Conservation (phyloP, 352 stramenopile genomes). For the Pythium phragmiticola region DNA sequence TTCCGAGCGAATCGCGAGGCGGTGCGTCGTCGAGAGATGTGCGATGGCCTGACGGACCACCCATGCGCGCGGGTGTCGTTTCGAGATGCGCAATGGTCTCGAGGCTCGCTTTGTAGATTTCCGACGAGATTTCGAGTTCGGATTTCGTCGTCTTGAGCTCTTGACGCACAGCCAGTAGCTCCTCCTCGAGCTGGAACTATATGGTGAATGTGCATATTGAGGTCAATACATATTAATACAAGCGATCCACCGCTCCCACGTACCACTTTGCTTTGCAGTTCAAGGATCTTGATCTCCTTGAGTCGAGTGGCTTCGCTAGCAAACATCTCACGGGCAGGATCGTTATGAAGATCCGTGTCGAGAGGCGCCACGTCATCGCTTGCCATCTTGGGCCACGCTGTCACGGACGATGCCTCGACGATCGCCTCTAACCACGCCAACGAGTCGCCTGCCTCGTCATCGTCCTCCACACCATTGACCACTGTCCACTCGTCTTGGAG, state of each 20-base stretch:
- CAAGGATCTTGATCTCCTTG: constrained; percentile 19
- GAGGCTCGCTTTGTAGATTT: constrained; percentile 68
- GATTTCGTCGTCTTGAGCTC: constrained; percentile 41
- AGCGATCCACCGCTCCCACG: no score
- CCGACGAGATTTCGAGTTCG: constrained; percentile 44
- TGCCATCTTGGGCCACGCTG: background rate
- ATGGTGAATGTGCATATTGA: no score
- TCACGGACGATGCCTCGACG: constrained; percentile 10
- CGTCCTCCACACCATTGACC: constrained; percentile 19
- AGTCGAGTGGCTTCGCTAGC: background rate
- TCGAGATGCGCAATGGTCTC: constrained; percentile 60
- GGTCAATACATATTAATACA: no score
- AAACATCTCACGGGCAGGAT: background rate
- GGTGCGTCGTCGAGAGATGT: background rate
- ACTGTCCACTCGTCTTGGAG: background rate
- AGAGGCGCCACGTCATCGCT: background rate
- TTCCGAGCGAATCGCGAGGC: background rate
- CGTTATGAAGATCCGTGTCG: background rate
- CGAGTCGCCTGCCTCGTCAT: constrained; percentile 6
- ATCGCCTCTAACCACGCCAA: constrained; percentile 7
- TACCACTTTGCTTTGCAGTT: constrained; percentile 47
- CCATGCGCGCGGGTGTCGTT: background rate
- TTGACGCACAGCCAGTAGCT: constrained; percentile 28
- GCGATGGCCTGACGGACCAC: background rate
- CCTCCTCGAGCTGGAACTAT: constrained; percentile 37